Conservation (phyloP, 2,329 filamentous ascomycete genomes). For the Periglandula ipomoeae region DNA sequence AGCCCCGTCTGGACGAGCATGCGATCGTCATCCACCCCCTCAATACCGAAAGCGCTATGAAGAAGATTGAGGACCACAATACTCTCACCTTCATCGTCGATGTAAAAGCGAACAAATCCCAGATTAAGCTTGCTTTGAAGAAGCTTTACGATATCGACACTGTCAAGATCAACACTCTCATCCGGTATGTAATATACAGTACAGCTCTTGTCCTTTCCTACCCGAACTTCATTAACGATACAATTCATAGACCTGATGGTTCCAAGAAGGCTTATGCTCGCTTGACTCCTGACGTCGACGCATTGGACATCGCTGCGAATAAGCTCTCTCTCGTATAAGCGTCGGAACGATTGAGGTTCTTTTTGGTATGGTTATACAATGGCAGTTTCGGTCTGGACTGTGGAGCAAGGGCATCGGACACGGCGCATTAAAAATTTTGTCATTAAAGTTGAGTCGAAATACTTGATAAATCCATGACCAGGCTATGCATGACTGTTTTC, state of each 20-base stretch:
- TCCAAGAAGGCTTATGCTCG: conserved; percentile 98
- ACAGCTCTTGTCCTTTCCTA: not conserved
- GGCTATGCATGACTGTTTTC: conserved; percentile 11
- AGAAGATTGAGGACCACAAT: conserved; percentile 99
- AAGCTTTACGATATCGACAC: conserved; percentile 98
- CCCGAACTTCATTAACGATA: not conserved
- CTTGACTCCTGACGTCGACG: conserved; percentile 92
- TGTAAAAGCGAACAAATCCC: conserved; percentile 97
- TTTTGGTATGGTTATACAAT: conserved; percentile 25
- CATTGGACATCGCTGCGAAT: conserved; percentile 97
- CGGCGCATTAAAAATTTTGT: conserved; percentile 26
- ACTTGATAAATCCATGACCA: conserved; percentile 20
- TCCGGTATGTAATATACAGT: conserved; percentile 62
- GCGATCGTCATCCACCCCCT: conserved; percentile 97
- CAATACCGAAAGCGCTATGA: conserved; percentile 99
- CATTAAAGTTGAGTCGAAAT: conserved; percentile 23
- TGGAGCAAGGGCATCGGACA: conserved; percentile 28
- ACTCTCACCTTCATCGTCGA: conserved; percentile 97
- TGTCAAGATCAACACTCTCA: conserved; percentile 98
- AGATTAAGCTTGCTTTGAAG: conserved; percentile 98
- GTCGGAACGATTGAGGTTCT: conserved; percentile 11
- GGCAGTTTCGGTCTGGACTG: conserved; percentile 30
- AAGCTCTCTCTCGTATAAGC: conserved; percentile 95
- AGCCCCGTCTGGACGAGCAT: conserved; percentile 89
- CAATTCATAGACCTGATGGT: conserved; percentile 66